phyloP scores from a whole-genome alignment of 306 rosid species.

The Rosa rugosa region DNA sequence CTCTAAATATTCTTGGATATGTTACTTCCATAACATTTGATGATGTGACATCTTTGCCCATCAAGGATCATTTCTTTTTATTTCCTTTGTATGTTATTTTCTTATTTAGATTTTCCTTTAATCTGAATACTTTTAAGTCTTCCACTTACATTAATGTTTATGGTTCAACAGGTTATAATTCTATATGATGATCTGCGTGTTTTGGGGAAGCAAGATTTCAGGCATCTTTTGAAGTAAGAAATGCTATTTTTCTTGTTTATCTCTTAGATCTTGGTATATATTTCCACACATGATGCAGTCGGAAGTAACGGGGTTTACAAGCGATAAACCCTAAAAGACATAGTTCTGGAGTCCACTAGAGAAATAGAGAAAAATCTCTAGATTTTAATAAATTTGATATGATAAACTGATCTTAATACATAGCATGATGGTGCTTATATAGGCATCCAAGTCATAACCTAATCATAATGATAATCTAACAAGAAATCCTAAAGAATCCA shows the following conservation, averaged over 20 bases:
- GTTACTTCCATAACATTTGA: constrained; percentile 72
- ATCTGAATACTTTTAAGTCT: neutral
- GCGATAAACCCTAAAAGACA: too few species aligned
- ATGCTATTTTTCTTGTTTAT: neutral
- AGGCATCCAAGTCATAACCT: too few species aligned
- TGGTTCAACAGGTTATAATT: constrained; percentile 62
- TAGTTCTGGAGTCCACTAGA: too few species aligned
- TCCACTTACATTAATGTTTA: constrained; percentile 15
- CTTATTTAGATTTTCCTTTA: neutral
- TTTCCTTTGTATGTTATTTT: neutral
- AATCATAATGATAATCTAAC: too few species aligned
- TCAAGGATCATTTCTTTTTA: constrained; percentile 42
- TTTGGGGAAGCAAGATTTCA: constrained; percentile 75
- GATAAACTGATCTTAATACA: too few species aligned
- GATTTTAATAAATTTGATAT: too few species aligned
- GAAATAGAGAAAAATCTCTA: too few species aligned
- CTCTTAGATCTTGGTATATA: neutral
- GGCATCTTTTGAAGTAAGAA: constrained; percentile 54
- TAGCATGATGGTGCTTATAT: too few species aligned
- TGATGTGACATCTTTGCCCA: constrained; percentile 56
- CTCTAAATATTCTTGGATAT: constrained; percentile 89
- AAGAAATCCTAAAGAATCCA: too few species aligned
- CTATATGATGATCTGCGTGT: constrained; percentile 90
- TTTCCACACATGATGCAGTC: too few species aligned
- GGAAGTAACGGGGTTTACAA: too few species aligned